Evolutionary conservation across 768 basidiomycete genomes (phyloP).

Genomic region (Panaeolus papilionaceus): DNA sequence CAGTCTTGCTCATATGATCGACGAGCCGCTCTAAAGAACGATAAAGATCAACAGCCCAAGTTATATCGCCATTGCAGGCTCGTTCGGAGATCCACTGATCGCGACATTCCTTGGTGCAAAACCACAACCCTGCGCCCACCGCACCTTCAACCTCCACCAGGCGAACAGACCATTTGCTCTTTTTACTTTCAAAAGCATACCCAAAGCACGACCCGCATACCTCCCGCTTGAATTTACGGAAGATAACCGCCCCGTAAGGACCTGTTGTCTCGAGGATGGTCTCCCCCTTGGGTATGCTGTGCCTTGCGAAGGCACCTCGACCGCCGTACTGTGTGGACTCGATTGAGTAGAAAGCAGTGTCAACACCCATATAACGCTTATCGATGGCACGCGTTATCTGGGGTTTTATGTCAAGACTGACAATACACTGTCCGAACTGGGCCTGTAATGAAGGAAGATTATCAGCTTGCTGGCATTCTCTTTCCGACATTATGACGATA

Average conservation of each 20-base stretch:
- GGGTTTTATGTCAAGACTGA: background rate
- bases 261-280: constrained; percentile 48
- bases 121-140: constrained; percentile 53
- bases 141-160: constrained; percentile 21
- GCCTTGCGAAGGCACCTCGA: constrained; percentile 56
- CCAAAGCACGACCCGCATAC: constrained; percentile 71
- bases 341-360: constrained; percentile 30
- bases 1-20: constrained; percentile 20
- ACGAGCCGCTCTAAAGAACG: constrained; percentile 25
- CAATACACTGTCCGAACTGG: background rate
- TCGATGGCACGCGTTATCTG: constrained; percentile 8
- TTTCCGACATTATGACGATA: background rate
- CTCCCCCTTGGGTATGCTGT: constrained; percentile 47
- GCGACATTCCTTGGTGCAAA: constrained; percentile 59
- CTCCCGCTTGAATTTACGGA: constrained; percentile 68
- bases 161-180: constrained; percentile 49
- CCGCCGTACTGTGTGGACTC: constrained; percentile 52
- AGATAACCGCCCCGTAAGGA: constrained; percentile 65
- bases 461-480: background rate
- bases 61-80: background rate
- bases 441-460: background rate
- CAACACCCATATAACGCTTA: constrained; percentile 8
- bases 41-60: constrained; percentile 3
- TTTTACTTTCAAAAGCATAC: constrained; percentile 59
- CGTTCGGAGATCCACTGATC: constrained; percentile 42